Evolutionary conservation across 257 asterid genomes (phyloP).

Genomic region (Plantago major): DNA sequence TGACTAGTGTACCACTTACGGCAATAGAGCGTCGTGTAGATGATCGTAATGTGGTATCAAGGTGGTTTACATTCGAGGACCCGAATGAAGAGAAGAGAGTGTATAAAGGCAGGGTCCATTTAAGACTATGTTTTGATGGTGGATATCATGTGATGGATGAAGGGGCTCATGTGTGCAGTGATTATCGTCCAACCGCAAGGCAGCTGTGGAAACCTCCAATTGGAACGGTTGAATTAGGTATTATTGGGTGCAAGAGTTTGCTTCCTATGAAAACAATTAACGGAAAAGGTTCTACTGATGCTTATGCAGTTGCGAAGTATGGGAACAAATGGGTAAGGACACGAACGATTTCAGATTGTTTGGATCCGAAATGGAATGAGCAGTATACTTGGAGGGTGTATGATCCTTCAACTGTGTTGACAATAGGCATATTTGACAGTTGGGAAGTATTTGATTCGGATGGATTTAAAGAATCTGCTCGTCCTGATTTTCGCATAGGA

Average conservation of each 20-base stretch:
- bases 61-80: constrained; percentile 81
- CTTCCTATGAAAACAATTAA: constrained; percentile 62
- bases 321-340: constrained; percentile 89
- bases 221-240: constrained; percentile 65
- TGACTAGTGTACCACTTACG: constrained; percentile 49
- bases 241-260: constrained; percentile 71
- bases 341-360: constrained; percentile 61
- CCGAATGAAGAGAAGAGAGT: constrained; percentile 44
- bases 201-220: constrained; percentile 80
- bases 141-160: constrained; percentile 96
- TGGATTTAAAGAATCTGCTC: constrained; percentile 30
- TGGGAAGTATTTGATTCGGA: constrained; percentile 54
- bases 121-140: constrained; percentile 75
- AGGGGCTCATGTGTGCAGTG: constrained; percentile 71
- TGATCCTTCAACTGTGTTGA: constrained; percentile 79
- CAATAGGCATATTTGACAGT: constrained; percentile 72
- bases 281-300: constrained; percentile 75
- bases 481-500: constrained; percentile 65
- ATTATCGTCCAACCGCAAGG: constrained; percentile 80
- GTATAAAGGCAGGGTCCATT: constrained; percentile 68
- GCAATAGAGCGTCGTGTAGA: constrained; percentile 78
- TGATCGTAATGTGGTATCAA: constrained; percentile 65
- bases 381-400: constrained; percentile 88
- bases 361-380: constrained; percentile 87
- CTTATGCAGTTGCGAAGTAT: constrained; percentile 77